Conservation (phyloP, 2,329 filamentous ascomycete species). For the Neonectria neomacrospora region DNA sequence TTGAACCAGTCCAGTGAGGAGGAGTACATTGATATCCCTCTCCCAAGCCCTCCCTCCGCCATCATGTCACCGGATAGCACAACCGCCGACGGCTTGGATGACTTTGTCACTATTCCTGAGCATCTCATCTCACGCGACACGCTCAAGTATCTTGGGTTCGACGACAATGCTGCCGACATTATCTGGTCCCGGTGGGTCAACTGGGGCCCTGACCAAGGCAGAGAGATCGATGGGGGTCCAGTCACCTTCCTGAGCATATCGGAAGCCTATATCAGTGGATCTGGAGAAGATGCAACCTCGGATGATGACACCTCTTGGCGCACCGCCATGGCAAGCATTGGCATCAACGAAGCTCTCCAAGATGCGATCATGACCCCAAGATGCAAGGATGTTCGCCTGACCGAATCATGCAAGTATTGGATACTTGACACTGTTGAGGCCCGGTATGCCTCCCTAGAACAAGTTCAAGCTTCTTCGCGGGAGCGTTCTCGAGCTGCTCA, state of each 20-base stretch:
- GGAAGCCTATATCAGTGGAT: not conserved
- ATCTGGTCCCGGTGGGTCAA: not conserved
- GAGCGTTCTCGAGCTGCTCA: not conserved
- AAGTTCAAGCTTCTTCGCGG: not conserved
- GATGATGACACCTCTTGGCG: not conserved
- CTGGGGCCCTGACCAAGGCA: not conserved
- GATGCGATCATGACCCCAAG: not conserved
- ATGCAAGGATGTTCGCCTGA: not conserved
- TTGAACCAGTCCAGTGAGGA: slow-evolving; percentile 28
- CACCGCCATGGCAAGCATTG: not conserved
- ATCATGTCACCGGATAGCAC: not conserved
- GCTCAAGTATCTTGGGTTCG: not conserved
- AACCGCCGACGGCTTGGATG: not conserved
- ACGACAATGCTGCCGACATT: not conserved
- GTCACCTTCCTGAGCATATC: not conserved
- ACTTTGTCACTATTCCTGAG: not conserved
- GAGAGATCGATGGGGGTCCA: not conserved
- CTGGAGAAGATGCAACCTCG: not conserved
- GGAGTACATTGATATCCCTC: slow-evolving; percentile 12
- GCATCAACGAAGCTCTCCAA: not conserved
- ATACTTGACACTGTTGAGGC: not conserved
- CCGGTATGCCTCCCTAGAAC: not conserved
- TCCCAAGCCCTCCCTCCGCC: not conserved
- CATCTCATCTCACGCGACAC: not conserved
- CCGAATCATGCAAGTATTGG: not conserved